Conservation (phyloP, 139 green algal species). For the Auxenochlorella pyrenoidosa region DNA sequence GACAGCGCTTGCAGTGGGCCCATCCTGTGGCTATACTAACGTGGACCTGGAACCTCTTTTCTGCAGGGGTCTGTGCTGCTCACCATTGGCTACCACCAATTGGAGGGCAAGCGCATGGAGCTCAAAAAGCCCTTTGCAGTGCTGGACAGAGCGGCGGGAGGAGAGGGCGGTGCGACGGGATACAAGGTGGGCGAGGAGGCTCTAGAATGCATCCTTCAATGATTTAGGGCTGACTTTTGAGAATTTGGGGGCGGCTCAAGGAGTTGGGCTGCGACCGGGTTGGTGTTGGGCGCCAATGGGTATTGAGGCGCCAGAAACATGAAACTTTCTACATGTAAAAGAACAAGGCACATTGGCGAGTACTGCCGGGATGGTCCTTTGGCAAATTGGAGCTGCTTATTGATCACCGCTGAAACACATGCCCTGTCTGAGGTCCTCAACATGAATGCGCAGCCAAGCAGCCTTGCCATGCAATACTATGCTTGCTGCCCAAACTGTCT, state of each 20-base stretch:
- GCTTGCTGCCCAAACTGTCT: not conserved
- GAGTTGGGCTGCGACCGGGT: too few relatives aligned
- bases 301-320: too few relatives aligned
- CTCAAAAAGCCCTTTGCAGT: constrained; percentile 88
- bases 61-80: constrained; percentile 64
- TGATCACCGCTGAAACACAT: too few relatives aligned
- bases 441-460: not conserved
- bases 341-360: too few relatives aligned
- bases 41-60: not conserved
- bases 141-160: constrained; percentile 55
- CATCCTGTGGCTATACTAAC: not conserved
- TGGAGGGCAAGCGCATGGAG: constrained; percentile 78
- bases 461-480: not conserved
- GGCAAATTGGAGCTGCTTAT: too few relatives aligned
- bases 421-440: too few relatives aligned
- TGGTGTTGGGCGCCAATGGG: too few relatives aligned
- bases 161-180: not conserved
- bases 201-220: too few relatives aligned
- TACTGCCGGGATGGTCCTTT: too few relatives aligned
- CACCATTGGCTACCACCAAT: constrained; percentile 84
- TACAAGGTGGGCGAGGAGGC: constrained; percentile 27
- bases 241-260: too few relatives aligned
- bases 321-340: too few relatives aligned
- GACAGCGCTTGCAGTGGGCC: not conserved
- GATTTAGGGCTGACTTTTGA: too few relatives aligned